Percentiles rank a stretch among this genome's conserved stretches.
Conservation (phyloP, 805 yeast genomes). For the Suhomyces vadensis region DNA sequence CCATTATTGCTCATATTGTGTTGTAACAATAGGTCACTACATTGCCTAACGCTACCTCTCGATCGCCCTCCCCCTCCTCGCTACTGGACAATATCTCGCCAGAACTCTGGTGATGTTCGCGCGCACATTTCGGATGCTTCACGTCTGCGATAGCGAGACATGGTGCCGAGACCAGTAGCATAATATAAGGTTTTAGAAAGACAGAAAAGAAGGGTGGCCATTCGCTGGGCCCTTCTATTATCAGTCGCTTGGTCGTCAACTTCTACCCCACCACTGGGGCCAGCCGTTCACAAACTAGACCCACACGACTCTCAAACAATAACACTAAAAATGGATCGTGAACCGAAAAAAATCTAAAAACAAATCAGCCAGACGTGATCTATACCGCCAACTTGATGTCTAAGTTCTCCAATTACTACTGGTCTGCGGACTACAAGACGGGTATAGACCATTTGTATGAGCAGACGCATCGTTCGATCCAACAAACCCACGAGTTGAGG, state of each 20-base stretch:
- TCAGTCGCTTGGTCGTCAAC: too few relatives aligned
- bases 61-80: too few relatives aligned
- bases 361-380: slow-evolving; percentile 2
- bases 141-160: too few relatives aligned
- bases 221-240: not conserved
- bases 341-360: not conserved
- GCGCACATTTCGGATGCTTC: too few relatives aligned
- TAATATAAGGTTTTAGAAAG: too few relatives aligned
- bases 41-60: too few relatives aligned
- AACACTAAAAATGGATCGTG: not conserved
- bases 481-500: slow-evolving; percentile 43
- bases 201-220: too few relatives aligned
- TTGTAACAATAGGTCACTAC: too few relatives aligned
- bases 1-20: too few relatives aligned
- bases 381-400: not conserved
- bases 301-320: not conserved
- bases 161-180: too few relatives aligned
- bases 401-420: slow-evolving; percentile 37
- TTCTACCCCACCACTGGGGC: not conserved
- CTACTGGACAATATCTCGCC: too few relatives aligned
- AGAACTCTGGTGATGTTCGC: too few relatives aligned
- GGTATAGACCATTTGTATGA: slow-evolving; percentile 33
- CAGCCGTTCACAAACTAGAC: not conserved
- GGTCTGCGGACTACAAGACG: slow-evolving; percentile 43
- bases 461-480: slow-evolving; percentile 34